Evolutionary conservation across 352 stramenopile species (phyloP).

Genomic region (Globisporangium radiosum): DNA sequence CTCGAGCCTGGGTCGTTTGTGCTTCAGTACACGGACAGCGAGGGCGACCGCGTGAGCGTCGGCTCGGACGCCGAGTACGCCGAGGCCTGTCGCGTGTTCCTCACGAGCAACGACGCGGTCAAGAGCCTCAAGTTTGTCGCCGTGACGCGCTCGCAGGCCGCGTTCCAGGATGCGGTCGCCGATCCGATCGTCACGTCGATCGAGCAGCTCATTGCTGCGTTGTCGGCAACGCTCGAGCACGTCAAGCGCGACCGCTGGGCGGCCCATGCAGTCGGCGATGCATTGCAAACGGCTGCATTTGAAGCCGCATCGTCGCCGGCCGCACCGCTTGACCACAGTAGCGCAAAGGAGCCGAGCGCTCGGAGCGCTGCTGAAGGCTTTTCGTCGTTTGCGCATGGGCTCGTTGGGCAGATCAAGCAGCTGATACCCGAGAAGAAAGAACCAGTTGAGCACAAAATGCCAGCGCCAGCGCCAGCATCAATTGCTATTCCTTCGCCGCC

Average conservation of each 20-base stretch:
- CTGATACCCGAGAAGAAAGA: constrained; percentile 54
- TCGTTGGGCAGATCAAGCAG: constrained; percentile 60
- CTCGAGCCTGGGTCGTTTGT: constrained; percentile 42
- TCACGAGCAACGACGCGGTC: constrained; percentile 22
- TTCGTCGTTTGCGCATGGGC: constrained; percentile 55
- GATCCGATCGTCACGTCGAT: constrained; percentile 54
- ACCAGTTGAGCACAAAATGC: constrained; percentile 9
- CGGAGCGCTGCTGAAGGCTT: constrained; percentile 43
- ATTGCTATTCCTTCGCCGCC: constrained; percentile 1
- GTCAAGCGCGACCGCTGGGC: constrained; percentile 37
- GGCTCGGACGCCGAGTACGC: constrained; percentile 53
- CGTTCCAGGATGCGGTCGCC: constrained; percentile 42
- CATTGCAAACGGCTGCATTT: background rate
- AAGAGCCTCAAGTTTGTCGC: constrained; percentile 70
- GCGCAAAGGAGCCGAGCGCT: constrained; percentile 1
- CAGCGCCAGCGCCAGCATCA: constrained; percentile 8
- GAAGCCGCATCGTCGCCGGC: background rate
- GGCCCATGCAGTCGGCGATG: background rate
- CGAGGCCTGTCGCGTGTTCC: constrained; percentile 52
- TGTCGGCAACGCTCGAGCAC: constrained; percentile 44
- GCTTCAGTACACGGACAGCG: constrained; percentile 64
- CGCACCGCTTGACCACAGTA: constrained; percentile 11
- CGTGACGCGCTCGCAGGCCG: constrained; percentile 27
- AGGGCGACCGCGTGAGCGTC: constrained; percentile 62
- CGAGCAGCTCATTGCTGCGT: constrained; percentile 45